Evolutionary conservation across 2,329 filamentous ascomycete genomes (phyloP).

Genomic region (Cephalotrichum gorgonifer): DNA sequence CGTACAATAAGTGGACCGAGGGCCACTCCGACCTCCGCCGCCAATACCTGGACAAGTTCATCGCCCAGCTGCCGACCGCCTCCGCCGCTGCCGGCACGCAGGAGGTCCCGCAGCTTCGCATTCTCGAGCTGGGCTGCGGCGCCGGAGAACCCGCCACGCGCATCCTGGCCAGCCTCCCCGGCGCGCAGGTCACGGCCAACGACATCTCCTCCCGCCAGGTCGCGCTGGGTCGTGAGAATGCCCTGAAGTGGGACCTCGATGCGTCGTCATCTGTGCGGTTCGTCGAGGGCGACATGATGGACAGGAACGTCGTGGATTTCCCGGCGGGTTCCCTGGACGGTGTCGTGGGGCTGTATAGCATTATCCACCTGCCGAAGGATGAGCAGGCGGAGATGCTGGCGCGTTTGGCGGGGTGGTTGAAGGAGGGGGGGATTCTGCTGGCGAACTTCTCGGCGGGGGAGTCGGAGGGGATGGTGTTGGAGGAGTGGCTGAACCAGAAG

Average conservation of each 20-base stretch:
- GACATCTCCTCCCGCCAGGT: slow-evolving; percentile 30
- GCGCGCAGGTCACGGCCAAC: slow-evolving; percentile 21
- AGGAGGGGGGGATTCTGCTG: slow-evolving; percentile 38
- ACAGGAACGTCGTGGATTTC: slow-evolving; percentile 20
- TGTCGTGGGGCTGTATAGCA: slow-evolving; percentile 40
- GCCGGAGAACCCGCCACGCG: slow-evolving; percentile 24
- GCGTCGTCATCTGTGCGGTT: slow-evolving; percentile 11
- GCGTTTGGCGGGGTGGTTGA: slow-evolving; percentile 37
- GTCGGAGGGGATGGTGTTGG: slow-evolving; percentile 16
- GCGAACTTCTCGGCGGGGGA: slow-evolving; percentile 29
- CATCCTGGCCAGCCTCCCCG: slow-evolving; percentile 14
- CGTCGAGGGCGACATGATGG: slow-evolving; percentile 24
- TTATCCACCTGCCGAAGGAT: slow-evolving; percentile 41
- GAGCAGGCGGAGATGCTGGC: slow-evolving; percentile 36
- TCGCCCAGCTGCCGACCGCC: slow-evolving; percentile 13
- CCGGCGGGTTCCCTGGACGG: slow-evolving; percentile 28
- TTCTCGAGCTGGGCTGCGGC: slow-evolving; percentile 32
- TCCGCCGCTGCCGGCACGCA: background rate
- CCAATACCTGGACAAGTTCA: slow-evolving; percentile 21
- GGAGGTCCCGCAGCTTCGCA: background rate
- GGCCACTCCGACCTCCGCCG: slow-evolving; percentile 19
- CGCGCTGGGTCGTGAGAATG: slow-evolving; percentile 13
- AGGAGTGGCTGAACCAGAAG: slow-evolving; percentile 25
- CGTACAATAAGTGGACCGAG: slow-evolving; percentile 29
- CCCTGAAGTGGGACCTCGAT: slow-evolving; percentile 12